Conservation (phyloP, 129 eudicot species). For the Artemisia tridentata region DNA sequence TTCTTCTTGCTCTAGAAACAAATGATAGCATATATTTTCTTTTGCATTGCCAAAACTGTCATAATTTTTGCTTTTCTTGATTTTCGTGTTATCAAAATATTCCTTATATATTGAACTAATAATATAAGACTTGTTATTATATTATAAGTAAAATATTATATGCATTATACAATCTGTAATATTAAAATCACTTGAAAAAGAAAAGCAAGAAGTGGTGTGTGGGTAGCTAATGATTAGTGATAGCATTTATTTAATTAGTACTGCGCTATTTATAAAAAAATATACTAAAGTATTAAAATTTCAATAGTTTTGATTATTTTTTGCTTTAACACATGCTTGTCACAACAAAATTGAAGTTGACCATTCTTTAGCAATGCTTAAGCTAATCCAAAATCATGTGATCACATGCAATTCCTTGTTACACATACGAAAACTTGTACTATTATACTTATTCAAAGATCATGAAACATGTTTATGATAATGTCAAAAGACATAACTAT, state of each 20-base stretch:
- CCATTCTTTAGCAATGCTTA: slow-evolving; percentile 9
- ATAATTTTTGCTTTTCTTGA: no score
- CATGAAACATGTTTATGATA: neutral
- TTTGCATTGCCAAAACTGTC: no score
- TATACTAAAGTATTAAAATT: neutral
- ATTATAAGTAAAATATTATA: neutral
- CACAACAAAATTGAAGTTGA: slow-evolving; percentile 2
- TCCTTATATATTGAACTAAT: no score
- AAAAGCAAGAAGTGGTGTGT: neutral
- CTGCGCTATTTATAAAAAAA: neutral
- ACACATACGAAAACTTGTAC: neutral
- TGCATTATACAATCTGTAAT: neutral
- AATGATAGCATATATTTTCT: no score
- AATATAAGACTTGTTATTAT: neutral
- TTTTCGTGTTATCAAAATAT: no score
- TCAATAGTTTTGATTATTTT: neutral
- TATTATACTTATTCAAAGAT: neutral
- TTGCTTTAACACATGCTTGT: slow-evolving; percentile 9
- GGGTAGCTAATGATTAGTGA: slow-evolving; percentile 11
- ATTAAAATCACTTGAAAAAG: neutral
- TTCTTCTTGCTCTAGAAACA: no score
- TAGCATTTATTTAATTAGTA: slow-evolving; percentile 5
- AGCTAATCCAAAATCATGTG: slow-evolving; percentile 7
- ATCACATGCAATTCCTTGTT: slow-evolving; percentile 4
- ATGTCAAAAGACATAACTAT: slow-evolving; percentile 2